Evolutionary conservation across 805 yeast species (phyloP).

Genomic region (Cyberlindnera mycetangii): DNA sequence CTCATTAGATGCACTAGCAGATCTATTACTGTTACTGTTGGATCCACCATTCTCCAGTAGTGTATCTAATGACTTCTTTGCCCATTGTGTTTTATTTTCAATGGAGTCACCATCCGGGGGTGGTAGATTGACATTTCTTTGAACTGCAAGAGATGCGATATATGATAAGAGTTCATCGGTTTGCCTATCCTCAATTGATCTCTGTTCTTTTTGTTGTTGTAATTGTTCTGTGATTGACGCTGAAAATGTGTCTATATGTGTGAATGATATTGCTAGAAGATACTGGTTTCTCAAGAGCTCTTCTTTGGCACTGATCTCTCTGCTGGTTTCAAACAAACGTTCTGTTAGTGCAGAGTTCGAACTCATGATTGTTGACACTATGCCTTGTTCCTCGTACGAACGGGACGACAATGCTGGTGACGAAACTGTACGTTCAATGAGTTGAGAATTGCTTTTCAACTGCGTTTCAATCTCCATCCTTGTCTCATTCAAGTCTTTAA

Average conservation of each 20-base stretch:
- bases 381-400: not conserved
- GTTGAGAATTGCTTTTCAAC: conserved; percentile 11
- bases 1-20: not conserved
- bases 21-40: not conserved
- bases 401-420: not conserved
- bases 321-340: conserved; percentile 9
- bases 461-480: conserved; percentile 20
- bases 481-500: conserved; percentile 8
- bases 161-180: conserved; percentile 26
- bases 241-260: conserved; percentile 23
- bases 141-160: conserved; percentile 27
- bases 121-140: conserved; percentile 23
- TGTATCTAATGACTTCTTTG: conserved; percentile 25
- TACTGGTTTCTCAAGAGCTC: conserved; percentile 18
- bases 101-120: conserved; percentile 18
- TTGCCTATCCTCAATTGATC: conserved; percentile 10
- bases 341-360: conserved; percentile 16
- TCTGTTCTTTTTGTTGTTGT: not conserved
- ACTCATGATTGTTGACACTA: conserved; percentile 9
- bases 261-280: conserved; percentile 19
- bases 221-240: not conserved
- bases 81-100: conserved; percentile 21
- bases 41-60: conserved; percentile 3
- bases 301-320: conserved; percentile 10
- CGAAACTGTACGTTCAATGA: conserved; percentile 11